A percentile compares a stretch with the other conserved stretches of the same genome.
These are phyloP conservation scores for Pholiota molesta DNA, from an alignment of 768 basidiomycete species.

Conservation along the genomic window DNA sequence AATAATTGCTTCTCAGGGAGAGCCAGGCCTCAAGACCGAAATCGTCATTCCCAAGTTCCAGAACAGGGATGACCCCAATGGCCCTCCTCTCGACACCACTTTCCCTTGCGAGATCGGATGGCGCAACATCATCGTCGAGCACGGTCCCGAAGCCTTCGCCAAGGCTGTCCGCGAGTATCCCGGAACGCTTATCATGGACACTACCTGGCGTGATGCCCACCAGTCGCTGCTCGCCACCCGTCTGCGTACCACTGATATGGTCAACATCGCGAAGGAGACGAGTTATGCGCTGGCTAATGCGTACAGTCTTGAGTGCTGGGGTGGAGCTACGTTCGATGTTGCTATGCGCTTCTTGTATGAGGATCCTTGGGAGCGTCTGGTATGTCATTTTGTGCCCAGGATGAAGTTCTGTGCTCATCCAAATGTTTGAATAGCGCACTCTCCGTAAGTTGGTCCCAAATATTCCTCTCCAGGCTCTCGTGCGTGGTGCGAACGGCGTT, in stretches of 20 bases:
- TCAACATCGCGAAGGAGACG: constrained; percentile 97
- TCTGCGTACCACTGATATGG: constrained; percentile 95
- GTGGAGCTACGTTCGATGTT: constrained; percentile 98
- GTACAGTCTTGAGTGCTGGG: constrained; percentile 98
- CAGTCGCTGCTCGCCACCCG: constrained; percentile 97
- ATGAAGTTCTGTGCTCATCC: neutral
- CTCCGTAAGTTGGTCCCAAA: constrained; percentile 97
- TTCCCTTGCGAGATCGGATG: constrained; percentile 88
- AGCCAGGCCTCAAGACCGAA: constrained; percentile 92
- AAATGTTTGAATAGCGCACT: constrained; percentile 57
- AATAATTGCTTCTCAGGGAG: constrained; percentile 53
- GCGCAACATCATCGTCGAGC: constrained; percentile 98
- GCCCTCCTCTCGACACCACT: constrained; percentile 75
- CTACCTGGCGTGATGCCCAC: constrained; percentile 99
- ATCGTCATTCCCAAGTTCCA: constrained; percentile 80
- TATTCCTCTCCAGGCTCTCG: constrained; percentile 97
- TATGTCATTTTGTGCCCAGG: constrained; percentile 34
- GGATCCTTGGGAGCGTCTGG: constrained; percentile 98
- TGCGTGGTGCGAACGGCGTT: constrained; percentile 98
- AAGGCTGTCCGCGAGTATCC: constrained; percentile 97
- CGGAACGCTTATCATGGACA: constrained; percentile 96
- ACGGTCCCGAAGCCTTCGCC: constrained; percentile 97
- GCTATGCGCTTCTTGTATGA: constrained; percentile 99
- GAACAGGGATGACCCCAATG: constrained; percentile 77
- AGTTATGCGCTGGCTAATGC: constrained; percentile 94